These are phyloP conservation scores for Rhodotorula babjevae DNA, from an alignment of 768 basidiomycete genomes.

Conservation along the genomic window DNA sequence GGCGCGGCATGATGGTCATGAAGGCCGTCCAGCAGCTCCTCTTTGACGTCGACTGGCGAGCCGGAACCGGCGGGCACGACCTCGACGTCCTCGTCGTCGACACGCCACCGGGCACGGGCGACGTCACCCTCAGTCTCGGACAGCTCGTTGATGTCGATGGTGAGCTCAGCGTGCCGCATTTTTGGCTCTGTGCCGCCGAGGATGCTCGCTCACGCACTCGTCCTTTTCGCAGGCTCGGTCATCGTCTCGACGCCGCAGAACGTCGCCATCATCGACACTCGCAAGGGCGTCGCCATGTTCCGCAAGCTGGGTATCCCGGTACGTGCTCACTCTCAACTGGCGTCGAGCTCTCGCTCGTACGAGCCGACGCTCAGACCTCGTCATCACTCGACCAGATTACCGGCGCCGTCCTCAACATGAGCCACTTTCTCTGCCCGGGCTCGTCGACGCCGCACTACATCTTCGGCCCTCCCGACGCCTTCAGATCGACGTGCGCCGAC, in stretches of 20 bases:
- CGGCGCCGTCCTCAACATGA: slow-evolving; percentile 81
- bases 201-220: neutral
- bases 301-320: slow-evolving; percentile 82
- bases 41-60: slow-evolving; percentile 89
- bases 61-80: slow-evolving; percentile 48
- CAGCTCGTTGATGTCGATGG: slow-evolving; percentile 81
- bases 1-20: slow-evolving; percentile 97
- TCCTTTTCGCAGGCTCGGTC: slow-evolving; percentile 62
- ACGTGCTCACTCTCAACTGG: slow-evolving; percentile 45
- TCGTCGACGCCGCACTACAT: slow-evolving; percentile 63
- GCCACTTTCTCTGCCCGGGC: slow-evolving; percentile 71
- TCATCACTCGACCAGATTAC: slow-evolving; percentile 57
- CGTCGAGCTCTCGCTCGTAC: too few species aligned
- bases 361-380: neutral
- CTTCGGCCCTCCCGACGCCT: slow-evolving; percentile 66
- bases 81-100: slow-evolving; percentile 86
- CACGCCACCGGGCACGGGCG: slow-evolving; percentile 96
- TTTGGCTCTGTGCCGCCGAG: too few species aligned
- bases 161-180: too few species aligned
- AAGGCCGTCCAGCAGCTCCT: slow-evolving; percentile 93
- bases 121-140: slow-evolving; percentile 85
- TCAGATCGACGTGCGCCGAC: slow-evolving; percentile 56
- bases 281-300: slow-evolving; percentile 90
- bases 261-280: slow-evolving; percentile 81
- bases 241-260: slow-evolving; percentile 96